A percentile compares a stretch with the other conserved stretches of the same genome.
phyloP scores from a whole-genome alignment of 805 yeast species.

The Wickerhamomyces alni region DNA sequence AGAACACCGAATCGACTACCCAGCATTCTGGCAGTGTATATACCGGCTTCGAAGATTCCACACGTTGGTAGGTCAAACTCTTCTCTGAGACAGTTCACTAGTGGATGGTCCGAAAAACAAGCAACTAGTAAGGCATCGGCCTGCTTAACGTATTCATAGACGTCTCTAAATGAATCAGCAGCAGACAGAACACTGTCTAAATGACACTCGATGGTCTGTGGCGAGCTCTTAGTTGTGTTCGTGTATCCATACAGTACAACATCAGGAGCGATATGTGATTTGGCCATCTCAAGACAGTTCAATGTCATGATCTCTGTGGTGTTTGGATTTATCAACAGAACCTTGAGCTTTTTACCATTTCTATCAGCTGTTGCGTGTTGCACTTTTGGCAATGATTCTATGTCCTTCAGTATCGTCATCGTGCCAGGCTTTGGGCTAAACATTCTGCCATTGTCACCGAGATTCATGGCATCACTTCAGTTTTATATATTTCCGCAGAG shows the following conservation, averaged over 20 bases:
- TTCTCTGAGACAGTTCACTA: slow-evolving; percentile 28
- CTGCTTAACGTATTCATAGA: slow-evolving; percentile 21
- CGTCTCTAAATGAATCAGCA: slow-evolving; percentile 26
- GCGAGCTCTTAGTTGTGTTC: slow-evolving; percentile 19
- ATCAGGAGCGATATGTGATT: slow-evolving; percentile 24
- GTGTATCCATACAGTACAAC: slow-evolving; percentile 27
- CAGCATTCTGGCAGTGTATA: slow-evolving; percentile 26
- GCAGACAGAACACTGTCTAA: slow-evolving; percentile 29
- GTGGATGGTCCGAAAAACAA: slow-evolving; percentile 31
- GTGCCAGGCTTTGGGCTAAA: too few species aligned
- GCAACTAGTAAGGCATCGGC: slow-evolving; percentile 29
- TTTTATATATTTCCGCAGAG: too few species aligned
- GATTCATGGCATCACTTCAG: too few species aligned
- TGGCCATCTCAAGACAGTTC: slow-evolving; percentile 27
- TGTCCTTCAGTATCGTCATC: slow-evolving; percentile 8
- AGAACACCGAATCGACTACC: slow-evolving; percentile 30
- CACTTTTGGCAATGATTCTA: slow-evolving; percentile 11
- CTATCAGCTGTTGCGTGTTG: slow-evolving; percentile 1
- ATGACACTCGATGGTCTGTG: slow-evolving; percentile 28
- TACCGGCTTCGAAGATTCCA: slow-evolving; percentile 31
- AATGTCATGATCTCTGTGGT: slow-evolving; percentile 25
- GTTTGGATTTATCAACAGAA: slow-evolving; percentile 27
- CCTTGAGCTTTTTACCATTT: slow-evolving; percentile 12
- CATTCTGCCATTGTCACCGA: too few species aligned
- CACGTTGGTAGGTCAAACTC: slow-evolving; percentile 28